Percentiles rank a stretch among this genome's conserved stretches.
Evolutionary conservation across 805 yeast species (phyloP).

Genomic region (Candida adriatica): DNA sequence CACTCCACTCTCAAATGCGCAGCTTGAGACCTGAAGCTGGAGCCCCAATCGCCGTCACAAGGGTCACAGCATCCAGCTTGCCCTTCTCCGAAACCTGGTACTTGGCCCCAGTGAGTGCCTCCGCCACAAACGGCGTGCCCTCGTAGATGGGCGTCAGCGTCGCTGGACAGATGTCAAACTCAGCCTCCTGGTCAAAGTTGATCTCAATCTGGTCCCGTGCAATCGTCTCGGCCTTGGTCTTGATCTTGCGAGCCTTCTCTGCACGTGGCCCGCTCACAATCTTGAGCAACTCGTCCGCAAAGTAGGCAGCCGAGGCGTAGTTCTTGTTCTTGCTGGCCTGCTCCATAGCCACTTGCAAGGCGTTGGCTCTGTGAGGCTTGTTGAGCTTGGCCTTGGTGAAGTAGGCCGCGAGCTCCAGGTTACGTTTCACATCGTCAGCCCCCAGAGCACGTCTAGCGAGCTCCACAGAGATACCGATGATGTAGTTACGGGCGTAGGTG

Average conservation of each 20-base stretch:
- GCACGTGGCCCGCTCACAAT: slow-evolving; percentile 75
- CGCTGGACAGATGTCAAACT: slow-evolving; percentile 83
- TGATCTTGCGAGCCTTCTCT: slow-evolving; percentile 81
- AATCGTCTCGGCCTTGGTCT: slow-evolving; percentile 68
- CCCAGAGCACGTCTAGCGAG: slow-evolving; percentile 79
- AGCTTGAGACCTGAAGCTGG: slow-evolving; percentile 84
- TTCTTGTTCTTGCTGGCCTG: slow-evolving; percentile 87
- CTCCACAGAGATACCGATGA: slow-evolving; percentile 88
- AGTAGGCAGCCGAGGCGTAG: slow-evolving; percentile 80
- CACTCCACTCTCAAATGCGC: too few species aligned
- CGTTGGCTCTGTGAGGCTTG: slow-evolving; percentile 77
- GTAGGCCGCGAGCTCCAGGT: slow-evolving; percentile 91
- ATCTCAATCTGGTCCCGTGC: slow-evolving; percentile 84
- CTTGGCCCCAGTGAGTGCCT: slow-evolving; percentile 85
- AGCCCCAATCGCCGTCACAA: slow-evolving; percentile 77
- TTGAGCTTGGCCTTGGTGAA: slow-evolving; percentile 82
- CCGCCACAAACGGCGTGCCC: slow-evolving; percentile 60
- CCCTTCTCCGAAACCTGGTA: slow-evolving; percentile 78
- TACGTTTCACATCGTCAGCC: slow-evolving; percentile 67
- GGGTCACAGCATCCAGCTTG: slow-evolving; percentile 66
- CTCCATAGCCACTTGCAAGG: slow-evolving; percentile 91
- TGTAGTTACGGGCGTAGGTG: slow-evolving; percentile 77
- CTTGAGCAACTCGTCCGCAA: slow-evolving; percentile 77
- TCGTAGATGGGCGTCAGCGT: slow-evolving; percentile 84
- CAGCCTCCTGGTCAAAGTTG: slow-evolving; percentile 89